Evolutionary conservation across 1,139 yeast genomes (phyloP).

Genomic region (Blastobotrys proliferans): DNA sequence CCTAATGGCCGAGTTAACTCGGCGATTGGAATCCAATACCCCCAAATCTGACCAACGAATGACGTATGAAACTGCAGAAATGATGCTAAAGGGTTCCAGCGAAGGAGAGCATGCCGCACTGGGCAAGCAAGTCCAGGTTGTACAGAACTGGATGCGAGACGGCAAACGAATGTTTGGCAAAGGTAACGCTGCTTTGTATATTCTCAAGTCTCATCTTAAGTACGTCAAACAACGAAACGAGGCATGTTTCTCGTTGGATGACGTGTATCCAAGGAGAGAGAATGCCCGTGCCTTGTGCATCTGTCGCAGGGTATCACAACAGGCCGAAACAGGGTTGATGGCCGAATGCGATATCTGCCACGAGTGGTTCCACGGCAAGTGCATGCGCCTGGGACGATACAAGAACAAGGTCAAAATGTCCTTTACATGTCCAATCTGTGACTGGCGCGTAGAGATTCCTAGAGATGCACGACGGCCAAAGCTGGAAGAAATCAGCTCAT

Average conservation of each 20-base stretch:
- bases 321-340: slow-evolving; percentile 62
- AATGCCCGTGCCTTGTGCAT: slow-evolving; percentile 48
- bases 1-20: slow-evolving; percentile 1
- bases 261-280: slow-evolving; percentile 30
- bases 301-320: slow-evolving; percentile 66
- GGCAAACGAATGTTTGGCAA: slow-evolving; percentile 41
- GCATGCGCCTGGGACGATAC: slow-evolving; percentile 45
- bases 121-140: slow-evolving; percentile 21
- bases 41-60: slow-evolving; percentile 31
- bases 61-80: slow-evolving; percentile 27
- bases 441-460: slow-evolving; percentile 35
- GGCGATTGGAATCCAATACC: slow-evolving; percentile 7
- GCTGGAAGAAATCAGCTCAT: slow-evolving; percentile 35
- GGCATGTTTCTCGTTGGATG: slow-evolving; percentile 43
- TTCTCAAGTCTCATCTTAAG: slow-evolving; percentile 34
- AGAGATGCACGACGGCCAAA: slow-evolving; percentile 36
- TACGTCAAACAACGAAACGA: slow-evolving; percentile 36
- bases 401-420: slow-evolving; percentile 32
- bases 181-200: slow-evolving; percentile 34
- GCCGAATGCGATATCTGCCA: slow-evolving; percentile 73
- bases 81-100: too few relatives aligned
- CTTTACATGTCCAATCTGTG: slow-evolving; percentile 69
- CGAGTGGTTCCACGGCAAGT: slow-evolving; percentile 76
- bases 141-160: slow-evolving; percentile 43
- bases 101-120: slow-evolving; percentile 29